Conservation (phyloP, 768 basidiomycete genomes). For the Pleurotus tuoliensis region DNA sequence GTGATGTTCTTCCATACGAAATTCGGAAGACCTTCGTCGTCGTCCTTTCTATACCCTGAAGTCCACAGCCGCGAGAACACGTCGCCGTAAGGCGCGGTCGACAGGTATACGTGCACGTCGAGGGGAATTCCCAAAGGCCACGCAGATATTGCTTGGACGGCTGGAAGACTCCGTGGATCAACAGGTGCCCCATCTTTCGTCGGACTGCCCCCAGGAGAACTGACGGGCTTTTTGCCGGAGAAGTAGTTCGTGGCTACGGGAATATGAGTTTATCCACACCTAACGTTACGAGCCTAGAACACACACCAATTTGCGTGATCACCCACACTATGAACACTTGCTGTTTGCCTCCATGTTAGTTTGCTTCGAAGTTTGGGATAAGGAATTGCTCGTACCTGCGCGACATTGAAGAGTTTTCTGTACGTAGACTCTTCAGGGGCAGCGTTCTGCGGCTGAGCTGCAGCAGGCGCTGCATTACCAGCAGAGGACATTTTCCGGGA, state of each 20-base stretch:
- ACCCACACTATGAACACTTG: constrained; percentile 67
- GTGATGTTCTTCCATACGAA: constrained; percentile 78
- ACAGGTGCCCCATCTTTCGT: constrained; percentile 15
- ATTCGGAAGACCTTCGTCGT: constrained; percentile 52
- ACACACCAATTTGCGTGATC: constrained; percentile 59
- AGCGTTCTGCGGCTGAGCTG: background rate
- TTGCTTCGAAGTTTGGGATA: background rate
- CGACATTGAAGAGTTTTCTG: constrained; percentile 31
- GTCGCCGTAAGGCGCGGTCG: constrained; percentile 60
- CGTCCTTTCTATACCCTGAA: constrained; percentile 42
- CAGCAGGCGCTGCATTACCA: background rate
- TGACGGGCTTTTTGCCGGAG: constrained; percentile 7
- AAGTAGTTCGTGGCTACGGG: constrained; percentile 26
- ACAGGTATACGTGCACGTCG: constrained; percentile 71
- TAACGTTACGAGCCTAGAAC: constrained; percentile 14
- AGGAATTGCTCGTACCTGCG: constrained; percentile 33
- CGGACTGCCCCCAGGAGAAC: constrained; percentile 8
- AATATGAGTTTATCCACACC: background rate
- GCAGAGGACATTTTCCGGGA: background rate
- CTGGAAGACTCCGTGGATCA: constrained; percentile 50
- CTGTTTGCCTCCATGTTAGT: constrained; percentile 28
- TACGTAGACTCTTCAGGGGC: constrained; percentile 29
- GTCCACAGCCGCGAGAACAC: constrained; percentile 55
- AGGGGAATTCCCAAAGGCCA: constrained; percentile 62
- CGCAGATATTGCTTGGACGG: constrained; percentile 46